Conservation (phyloP, 1,284 basidiomycete species). For the Apiotrichum domesticum region DNA sequence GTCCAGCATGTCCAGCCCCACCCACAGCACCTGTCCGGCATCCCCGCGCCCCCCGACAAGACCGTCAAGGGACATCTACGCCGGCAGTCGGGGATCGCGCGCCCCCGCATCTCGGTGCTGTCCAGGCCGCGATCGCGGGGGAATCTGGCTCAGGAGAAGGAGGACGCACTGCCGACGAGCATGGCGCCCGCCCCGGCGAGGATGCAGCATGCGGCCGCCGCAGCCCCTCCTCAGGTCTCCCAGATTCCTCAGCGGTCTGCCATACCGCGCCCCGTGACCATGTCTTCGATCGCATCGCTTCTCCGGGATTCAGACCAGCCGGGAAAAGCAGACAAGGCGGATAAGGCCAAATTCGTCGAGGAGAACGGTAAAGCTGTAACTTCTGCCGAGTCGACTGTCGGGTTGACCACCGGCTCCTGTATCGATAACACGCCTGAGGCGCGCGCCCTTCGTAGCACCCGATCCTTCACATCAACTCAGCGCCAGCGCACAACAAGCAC, state of each 20-base stretch:
- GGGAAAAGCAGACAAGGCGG: not conserved
- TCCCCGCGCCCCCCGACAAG: not conserved
- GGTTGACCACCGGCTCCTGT: too few relatives aligned
- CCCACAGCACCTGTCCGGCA: not conserved
- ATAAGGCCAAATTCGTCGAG: too few relatives aligned
- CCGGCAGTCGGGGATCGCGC: not conserved
- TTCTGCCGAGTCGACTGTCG: too few relatives aligned
- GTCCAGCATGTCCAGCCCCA: not conserved
- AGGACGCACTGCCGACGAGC: not conserved
- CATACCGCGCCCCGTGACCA: conserved; percentile 2
- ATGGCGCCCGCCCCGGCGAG: not conserved
- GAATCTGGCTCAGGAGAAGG: not conserved
- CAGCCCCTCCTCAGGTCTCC: not conserved
- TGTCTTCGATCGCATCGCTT: not conserved
- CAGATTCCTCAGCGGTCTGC: not conserved
- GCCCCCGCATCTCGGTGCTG: not conserved
- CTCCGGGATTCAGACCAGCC: not conserved
- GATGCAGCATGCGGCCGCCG: not conserved
- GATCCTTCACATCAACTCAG: not conserved
- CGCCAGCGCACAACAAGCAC: too few relatives aligned
- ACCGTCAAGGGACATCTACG: not conserved
- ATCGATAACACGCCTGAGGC: too few relatives aligned
- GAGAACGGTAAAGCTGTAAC: too few relatives aligned
- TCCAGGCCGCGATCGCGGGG: not conserved
- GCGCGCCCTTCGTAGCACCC: not conserved